Evolutionary conservation across 2,329 filamentous ascomycete genomes (phyloP).

Genomic region (Fusarium sp.): DNA sequence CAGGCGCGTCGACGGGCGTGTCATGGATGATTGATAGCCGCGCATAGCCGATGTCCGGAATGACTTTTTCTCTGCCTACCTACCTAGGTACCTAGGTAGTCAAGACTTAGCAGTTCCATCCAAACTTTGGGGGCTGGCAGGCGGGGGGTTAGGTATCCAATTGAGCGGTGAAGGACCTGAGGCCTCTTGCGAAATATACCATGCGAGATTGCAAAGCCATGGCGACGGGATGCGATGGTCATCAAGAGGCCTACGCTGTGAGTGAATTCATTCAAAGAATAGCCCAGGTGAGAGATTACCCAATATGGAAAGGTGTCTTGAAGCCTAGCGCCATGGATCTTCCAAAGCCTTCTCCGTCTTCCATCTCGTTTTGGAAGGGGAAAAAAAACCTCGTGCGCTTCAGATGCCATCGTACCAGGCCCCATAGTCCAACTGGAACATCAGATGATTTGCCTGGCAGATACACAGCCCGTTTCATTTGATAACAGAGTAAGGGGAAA

Average conservation of each 20-base stretch:
- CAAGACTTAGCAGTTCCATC: background rate
- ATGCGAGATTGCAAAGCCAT: conserved; percentile 1
- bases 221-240: background rate
- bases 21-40: conserved; percentile 24
- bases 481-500: background rate
- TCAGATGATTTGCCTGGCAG: conserved; percentile 8
- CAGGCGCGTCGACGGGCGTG: background rate
- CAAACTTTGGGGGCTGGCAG: background rate
- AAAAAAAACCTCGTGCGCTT: conserved; percentile 2
- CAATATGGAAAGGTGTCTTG: conserved; percentile 29
- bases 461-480: conserved; percentile 3
- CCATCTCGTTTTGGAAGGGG: background rate
- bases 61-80: background rate
- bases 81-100: background rate
- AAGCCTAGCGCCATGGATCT: conserved; percentile 19
- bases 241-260: background rate
- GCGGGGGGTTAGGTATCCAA: background rate
- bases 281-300: conserved; percentile 39
- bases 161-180: conserved; percentile 3
- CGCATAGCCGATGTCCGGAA: conserved; percentile 34
- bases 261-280: background rate
- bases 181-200: background rate
- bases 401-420: conserved; percentile 15
- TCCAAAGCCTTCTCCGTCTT: conserved; percentile 1
- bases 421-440: background rate